These are phyloP conservation scores for Aspergillus avenaceus DNA, from an alignment of 495 filamentous ascomycete genomes.

Conservation along the genomic window DNA sequence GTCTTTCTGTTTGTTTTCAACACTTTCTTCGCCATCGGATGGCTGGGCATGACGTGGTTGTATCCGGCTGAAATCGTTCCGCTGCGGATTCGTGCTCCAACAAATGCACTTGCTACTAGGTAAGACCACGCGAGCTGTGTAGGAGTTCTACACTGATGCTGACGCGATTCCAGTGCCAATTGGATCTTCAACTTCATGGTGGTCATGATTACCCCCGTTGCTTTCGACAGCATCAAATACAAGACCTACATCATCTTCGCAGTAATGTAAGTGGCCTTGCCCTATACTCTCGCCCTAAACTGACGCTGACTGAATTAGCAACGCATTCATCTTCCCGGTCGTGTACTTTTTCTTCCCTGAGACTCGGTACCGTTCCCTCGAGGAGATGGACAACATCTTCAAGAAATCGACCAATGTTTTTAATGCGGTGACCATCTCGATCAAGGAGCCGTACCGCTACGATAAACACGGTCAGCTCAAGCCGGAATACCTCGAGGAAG, in stretches of 20 bases:
- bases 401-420: slow-evolving; percentile 52
- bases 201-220: slow-evolving; percentile 68
- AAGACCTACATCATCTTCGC: slow-evolving; percentile 78
- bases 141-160: slow-evolving; percentile 29
- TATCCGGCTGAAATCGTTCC: slow-evolving; percentile 72
- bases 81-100: slow-evolving; percentile 66
- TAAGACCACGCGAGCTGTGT: slow-evolving; percentile 16
- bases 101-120: slow-evolving; percentile 68
- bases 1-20: slow-evolving; percentile 72
- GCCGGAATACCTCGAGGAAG: slow-evolving; percentile 26
- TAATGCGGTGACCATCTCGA: slow-evolving; percentile 54
- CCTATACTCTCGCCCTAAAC: not conserved
- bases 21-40: slow-evolving; percentile 72
- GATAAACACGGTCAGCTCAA: slow-evolving; percentile 63
- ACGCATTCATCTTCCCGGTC: slow-evolving; percentile 64
- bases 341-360: slow-evolving; percentile 74
- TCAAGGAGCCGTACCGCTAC: slow-evolving; percentile 58
- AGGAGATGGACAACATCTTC: slow-evolving; percentile 75
- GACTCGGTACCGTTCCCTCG: slow-evolving; percentile 63
- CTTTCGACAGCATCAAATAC: slow-evolving; percentile 65
- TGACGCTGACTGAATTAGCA: slow-evolving; percentile 35
- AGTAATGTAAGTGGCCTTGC: slow-evolving; percentile 46
- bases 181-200: slow-evolving; percentile 54
- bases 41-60: slow-evolving; percentile 74
- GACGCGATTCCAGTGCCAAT: slow-evolving; percentile 14